A percentile compares a stretch with the other conserved stretches of the same genome.
Evolutionary conservation across 257 asterid species (phyloP).

Genomic region (Nicotiana undulata): DNA sequence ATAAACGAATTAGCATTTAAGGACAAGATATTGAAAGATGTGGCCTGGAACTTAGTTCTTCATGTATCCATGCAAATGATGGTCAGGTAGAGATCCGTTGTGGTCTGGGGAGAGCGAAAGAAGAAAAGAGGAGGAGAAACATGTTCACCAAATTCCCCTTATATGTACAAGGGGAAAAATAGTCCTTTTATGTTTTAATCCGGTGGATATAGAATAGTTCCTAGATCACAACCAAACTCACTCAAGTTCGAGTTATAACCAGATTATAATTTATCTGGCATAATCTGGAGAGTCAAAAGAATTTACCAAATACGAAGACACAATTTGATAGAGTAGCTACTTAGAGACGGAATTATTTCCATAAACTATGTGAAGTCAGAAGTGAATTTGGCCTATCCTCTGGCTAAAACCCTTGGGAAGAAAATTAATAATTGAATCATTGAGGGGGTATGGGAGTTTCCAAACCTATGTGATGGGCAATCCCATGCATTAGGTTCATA

Average conservation of each 20-base stretch:
- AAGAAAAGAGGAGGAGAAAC: background rate
- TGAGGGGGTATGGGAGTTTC: background rate
- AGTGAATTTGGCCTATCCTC: constrained; percentile 4
- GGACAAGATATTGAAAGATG: background rate
- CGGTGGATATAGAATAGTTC: background rate
- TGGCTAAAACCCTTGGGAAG: background rate
- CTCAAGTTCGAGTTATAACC: background rate
- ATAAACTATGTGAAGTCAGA: constrained; percentile 13
- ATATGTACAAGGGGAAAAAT: background rate
- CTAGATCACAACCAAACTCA: background rate
- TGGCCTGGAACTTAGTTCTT: background rate
- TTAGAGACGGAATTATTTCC: background rate
- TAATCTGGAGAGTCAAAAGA: background rate
- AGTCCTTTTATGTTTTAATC: background rate
- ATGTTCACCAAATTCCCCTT: background rate
- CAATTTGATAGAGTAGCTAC: background rate
- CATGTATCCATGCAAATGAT: background rate
- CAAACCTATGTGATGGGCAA: background rate
- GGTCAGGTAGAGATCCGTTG: background rate
- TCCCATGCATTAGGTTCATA: no score
- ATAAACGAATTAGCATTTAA: background rate
- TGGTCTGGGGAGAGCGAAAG: background rate
- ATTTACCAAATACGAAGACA: background rate
- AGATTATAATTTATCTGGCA: constrained; percentile 1
- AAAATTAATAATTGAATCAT: background rate